These are phyloP conservation scores for Xerophyta viscosa DNA, from an alignment of 106 monocot genomes.

Conservation along the genomic window DNA sequence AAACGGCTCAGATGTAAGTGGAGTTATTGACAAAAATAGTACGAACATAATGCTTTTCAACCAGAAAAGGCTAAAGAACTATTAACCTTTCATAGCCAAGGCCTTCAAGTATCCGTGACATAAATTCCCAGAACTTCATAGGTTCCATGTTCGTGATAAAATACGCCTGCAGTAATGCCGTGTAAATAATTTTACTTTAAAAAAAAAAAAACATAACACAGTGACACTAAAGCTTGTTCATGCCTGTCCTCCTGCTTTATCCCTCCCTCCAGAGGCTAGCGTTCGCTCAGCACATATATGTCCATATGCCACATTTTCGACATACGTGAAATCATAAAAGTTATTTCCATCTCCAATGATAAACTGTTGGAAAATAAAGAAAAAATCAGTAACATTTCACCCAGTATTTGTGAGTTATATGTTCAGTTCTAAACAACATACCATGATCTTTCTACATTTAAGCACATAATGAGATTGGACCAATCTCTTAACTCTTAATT, in stretches of 20 bases:
- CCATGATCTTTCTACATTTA: too few species aligned
- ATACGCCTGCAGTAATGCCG: conserved; percentile 48
- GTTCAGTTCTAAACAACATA: too few species aligned
- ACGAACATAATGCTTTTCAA: too few species aligned
- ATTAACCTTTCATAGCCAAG: conserved; percentile 90
- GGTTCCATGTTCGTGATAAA: conserved; percentile 95
- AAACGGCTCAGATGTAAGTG: too few species aligned
- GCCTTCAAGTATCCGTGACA: conserved; percentile 83
- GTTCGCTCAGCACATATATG: conserved; percentile 95
- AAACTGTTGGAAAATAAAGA: conserved; percentile 29
- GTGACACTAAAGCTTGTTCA: too few species aligned
- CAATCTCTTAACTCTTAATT: too few species aligned
- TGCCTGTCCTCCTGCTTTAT: conserved; percentile 68
- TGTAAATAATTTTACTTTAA: conserved; percentile 6
- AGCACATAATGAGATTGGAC: too few species aligned
- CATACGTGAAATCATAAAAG: conserved; percentile 97
- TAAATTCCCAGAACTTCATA: conserved; percentile 97
- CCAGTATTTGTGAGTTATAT: too few species aligned
- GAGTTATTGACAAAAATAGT: too few species aligned
- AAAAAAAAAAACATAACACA: not conserved
- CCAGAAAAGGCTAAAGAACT: not conserved
- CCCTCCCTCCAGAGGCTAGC: conserved; percentile 47
- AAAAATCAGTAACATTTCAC: not conserved
- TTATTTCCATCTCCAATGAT: conserved; percentile 94
- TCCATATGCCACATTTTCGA: conserved; percentile 98